Evolutionary conservation across 2,329 filamentous ascomycete genomes (phyloP), one percentile per base, ranked within the genome.

Genomic region (Talaromyces atroroseus): DNA sequence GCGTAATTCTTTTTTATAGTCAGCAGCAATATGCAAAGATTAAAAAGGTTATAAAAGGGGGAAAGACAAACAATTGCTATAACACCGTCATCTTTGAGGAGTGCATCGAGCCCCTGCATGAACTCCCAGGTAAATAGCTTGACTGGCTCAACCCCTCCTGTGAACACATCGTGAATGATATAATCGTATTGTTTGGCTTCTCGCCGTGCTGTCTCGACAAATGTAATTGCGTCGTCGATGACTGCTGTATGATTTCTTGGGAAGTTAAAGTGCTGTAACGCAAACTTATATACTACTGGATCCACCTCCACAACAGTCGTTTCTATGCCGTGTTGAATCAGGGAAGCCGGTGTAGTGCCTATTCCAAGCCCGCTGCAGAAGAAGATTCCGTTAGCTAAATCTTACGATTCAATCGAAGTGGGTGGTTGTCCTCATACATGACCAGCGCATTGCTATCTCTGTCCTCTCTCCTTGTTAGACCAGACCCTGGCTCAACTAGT

Each of bases 101-200:
- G 80, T 4, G 80, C 71, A 61, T 83, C 76, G 1, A 99, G 78
- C 5, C 87, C 84, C 52, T 81, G 73, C 45, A 99, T 74, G 66
- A 99, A 97, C 64, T 94, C 87, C 5, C 85, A 71, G 0, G 92
- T 97, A 73, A 99, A 99, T 7, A 99, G 82, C 7, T 86, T 79
- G 2, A 92, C 84, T 0, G 94, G 94, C 71, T 97, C 94, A 0
- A 91, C 92, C 52, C 94, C 94, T 23, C 94, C 94, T 0, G 94
- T 99, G 71, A 99, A 99, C 23, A 99, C 94, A 64, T 99, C 94
- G 71, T 99, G 94, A 54, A 99, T 81, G 66, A 99, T 94, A 76
- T 96, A 97, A 74, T 96, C 87, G 70, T 88, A 99, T 69, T 56
- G 75, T 66, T 54, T 76, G 76, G 49, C 80, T 67, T 52, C 73